Conservation (phyloP, 2,329 filamentous ascomycete genomes). For the Pochonia chlamydosporia region DNA sequence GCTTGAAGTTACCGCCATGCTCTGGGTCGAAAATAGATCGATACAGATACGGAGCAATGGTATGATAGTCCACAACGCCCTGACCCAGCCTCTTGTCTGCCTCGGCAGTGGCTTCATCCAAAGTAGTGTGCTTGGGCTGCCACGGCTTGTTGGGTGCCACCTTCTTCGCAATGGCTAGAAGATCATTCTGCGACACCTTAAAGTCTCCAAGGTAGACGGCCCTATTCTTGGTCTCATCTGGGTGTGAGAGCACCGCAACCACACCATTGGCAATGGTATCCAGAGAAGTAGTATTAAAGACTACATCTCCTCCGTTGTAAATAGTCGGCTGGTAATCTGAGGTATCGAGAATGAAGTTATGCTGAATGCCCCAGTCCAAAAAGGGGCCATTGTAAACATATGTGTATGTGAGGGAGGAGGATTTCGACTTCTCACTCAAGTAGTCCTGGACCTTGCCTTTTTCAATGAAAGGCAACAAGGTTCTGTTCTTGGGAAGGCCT, state of each 20-base stretch:
- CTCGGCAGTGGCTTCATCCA: slow-evolving; percentile 20
- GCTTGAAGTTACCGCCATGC: slow-evolving; percentile 27
- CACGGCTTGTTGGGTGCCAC: slow-evolving; percentile 40
- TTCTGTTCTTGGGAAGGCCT: slow-evolving; percentile 22
- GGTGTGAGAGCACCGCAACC: slow-evolving; percentile 40
- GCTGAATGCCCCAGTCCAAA: slow-evolving; percentile 49
- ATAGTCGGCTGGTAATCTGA: slow-evolving; percentile 34
- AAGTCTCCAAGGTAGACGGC: slow-evolving; percentile 39
- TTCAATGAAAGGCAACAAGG: slow-evolving; percentile 43
- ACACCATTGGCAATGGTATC: slow-evolving; percentile 40
- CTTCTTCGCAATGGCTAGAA: slow-evolving; percentile 42
- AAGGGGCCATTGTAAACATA: slow-evolving; percentile 48
- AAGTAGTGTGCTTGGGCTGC: slow-evolving; percentile 32
- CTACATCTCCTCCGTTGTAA: slow-evolving; percentile 42
- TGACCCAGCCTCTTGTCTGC: slow-evolving; percentile 25
- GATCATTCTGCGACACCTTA: slow-evolving; percentile 37
- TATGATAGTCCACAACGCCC: slow-evolving; percentile 21
- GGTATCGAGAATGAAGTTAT: slow-evolving; percentile 37
- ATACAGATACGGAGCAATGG: slow-evolving; percentile 26
- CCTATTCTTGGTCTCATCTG: slow-evolving; percentile 47
- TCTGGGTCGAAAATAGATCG: slow-evolving; percentile 23
- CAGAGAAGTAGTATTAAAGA: slow-evolving; percentile 44
- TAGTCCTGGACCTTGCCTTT: slow-evolving; percentile 41
- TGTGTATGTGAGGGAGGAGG: slow-evolving; percentile 46
- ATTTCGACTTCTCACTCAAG: slow-evolving; percentile 33